A percentile compares a stretch with the other conserved stretches of the same genome.
Conservation (phyloP, 257 asterid species). For the Datura wrightii region DNA sequence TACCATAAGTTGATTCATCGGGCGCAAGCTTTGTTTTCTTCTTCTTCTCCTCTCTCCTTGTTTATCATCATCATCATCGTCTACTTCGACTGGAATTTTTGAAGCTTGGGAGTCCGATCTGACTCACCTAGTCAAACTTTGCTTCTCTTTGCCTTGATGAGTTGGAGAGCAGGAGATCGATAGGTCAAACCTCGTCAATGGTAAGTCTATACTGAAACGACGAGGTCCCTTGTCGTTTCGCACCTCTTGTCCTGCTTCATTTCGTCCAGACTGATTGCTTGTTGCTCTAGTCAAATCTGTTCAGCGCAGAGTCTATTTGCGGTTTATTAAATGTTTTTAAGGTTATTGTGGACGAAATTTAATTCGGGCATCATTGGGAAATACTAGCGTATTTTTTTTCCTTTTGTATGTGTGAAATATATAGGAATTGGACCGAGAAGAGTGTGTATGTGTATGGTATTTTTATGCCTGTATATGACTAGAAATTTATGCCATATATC, state of each 20-base stretch:
- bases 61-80: constrained; percentile 5
- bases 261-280: constrained; percentile 42
- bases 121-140: constrained; percentile 58
- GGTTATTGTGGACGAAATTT: constrained; percentile 15
- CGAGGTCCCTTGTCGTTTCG: constrained; percentile 41
- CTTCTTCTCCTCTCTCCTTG: neutral
- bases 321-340: neutral
- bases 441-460: neutral
- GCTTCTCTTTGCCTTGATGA: constrained; percentile 63
- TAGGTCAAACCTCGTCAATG: constrained; percentile 55
- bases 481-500: neutral
- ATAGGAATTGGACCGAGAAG: neutral
- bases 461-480: neutral
- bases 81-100: constrained; percentile 35
- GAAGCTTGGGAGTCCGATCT: constrained; percentile 63
- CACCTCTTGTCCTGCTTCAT: constrained; percentile 37
- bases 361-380: constrained; percentile 3
- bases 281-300: constrained; percentile 41
- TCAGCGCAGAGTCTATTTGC: constrained; percentile 32
- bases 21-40: constrained; percentile 35
- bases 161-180: constrained; percentile 76
- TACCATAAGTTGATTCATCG: constrained; percentile 37
- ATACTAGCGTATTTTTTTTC: neutral
- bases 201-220: constrained; percentile 54
- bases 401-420: constrained; percentile 12